phyloP scores from a whole-genome alignment of 2,329 filamentous ascomycete species.

The Byssoonygena ceratinophila region DNA sequence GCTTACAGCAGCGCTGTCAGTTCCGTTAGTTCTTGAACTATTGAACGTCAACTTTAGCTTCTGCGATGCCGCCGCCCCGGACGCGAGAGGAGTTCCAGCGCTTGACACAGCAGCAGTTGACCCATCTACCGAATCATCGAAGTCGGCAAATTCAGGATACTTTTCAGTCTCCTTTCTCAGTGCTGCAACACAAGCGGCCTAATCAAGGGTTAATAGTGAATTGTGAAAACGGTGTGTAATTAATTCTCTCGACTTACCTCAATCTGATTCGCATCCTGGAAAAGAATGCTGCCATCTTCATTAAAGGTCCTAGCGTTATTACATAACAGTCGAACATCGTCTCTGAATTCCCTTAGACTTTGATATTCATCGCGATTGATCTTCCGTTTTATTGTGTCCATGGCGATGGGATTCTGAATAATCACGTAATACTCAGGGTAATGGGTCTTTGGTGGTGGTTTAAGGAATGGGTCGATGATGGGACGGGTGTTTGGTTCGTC shows the following conservation, averaged over 20 bases:
- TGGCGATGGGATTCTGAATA: conserved; percentile 85
- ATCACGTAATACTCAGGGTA: conserved; percentile 94
- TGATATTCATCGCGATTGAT: conserved; percentile 95
- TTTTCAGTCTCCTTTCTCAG: conserved; percentile 45
- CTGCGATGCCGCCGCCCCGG: conserved; percentile 38
- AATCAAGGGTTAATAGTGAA: neutral
- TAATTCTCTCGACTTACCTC: conserved; percentile 53
- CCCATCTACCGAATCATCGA: conserved; percentile 41
- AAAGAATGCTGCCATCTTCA: conserved; percentile 85
- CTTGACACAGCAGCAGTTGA: conserved; percentile 42
- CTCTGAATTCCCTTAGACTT: conserved; percentile 65
- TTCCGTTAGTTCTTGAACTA: conserved; percentile 25
- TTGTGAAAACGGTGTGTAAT: neutral
- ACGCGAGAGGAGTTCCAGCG: conserved; percentile 52
- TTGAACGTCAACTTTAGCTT: conserved; percentile 60
- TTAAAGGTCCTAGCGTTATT: conserved; percentile 93
- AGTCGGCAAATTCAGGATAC: conserved; percentile 48
- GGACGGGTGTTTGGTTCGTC: conserved; percentile 55
- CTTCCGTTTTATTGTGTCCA: conserved; percentile 88
- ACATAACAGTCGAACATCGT: conserved; percentile 74
- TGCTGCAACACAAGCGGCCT: conserved; percentile 44
- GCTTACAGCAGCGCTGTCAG: conserved; percentile 26
- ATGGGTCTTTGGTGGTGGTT: conserved; percentile 74
- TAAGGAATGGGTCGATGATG: conserved; percentile 89
- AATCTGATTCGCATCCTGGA: conserved; percentile 83